Percentiles rank a stretch among this genome's conserved stretches.
These are phyloP conservation scores for Fraxinus albicans DNA, from an alignment of 305 asterid genomes.

Conservation along the genomic window DNA sequence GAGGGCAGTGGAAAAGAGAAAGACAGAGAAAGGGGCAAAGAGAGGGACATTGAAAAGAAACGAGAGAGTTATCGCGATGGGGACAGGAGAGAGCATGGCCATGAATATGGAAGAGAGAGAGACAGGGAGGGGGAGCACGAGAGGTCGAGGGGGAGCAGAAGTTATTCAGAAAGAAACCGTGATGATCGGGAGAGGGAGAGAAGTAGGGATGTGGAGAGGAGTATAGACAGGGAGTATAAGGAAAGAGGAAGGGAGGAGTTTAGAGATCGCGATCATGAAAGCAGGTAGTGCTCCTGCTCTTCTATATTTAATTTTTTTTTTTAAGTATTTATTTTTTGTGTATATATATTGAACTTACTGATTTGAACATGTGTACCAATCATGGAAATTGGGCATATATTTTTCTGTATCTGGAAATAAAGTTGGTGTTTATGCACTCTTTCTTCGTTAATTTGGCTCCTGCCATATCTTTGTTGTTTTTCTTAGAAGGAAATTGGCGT, in stretches of 20 bases:
- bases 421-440: slow-evolving; percentile 5
- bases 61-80: slow-evolving; percentile 35
- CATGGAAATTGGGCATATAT: neutral
- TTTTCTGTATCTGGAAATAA: neutral
- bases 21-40: slow-evolving; percentile 39
- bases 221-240: slow-evolving; percentile 34
- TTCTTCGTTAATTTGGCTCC: neutral
- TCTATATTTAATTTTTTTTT: neutral
- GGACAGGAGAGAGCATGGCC: slow-evolving; percentile 47
- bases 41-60: slow-evolving; percentile 38
- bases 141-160: slow-evolving; percentile 43
- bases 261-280: slow-evolving; percentile 43
- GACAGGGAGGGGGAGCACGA: slow-evolving; percentile 47
- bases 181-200: slow-evolving; percentile 45
- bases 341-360: neutral
- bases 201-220: slow-evolving; percentile 35
- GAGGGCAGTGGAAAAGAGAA: slow-evolving; percentile 33
- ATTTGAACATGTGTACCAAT: neutral
- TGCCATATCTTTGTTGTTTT: neutral
- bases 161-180: slow-evolving; percentile 37
- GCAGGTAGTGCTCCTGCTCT: slow-evolving; percentile 42
- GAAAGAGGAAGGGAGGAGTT: slow-evolving; percentile 42
- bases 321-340: neutral
- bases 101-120: slow-evolving; percentile 39
- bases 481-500: neutral